Base-by-base conservation (phyloP, 75 land plant genomes). In the Cupressus sempervirens region DNA sequence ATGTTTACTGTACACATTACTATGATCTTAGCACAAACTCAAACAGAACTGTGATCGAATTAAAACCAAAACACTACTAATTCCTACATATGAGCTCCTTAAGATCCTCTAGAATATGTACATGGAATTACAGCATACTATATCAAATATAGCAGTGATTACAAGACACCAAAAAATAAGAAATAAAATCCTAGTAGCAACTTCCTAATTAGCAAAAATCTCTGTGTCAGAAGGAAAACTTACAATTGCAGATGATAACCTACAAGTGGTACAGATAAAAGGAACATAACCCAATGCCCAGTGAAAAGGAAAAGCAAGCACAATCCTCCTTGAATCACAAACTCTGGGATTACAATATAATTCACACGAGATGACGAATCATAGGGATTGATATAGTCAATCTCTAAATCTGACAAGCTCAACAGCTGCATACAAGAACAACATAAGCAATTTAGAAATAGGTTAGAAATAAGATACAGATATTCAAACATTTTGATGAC, bases 301-400 rank as follows among this genome's bases (percentile, higher is more conserved):
- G 93, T 85, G 34, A 96, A n/a, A 79, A 96, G 95, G 88, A 82
- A 93, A 56, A 92, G 65, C 13, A 83, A 38, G 77, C 91, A 88
- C 41, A 95, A 85, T 23, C 83, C 40, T 86, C 91, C 97, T 86
- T 96, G 96, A 20, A 89, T 83, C 10, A 86, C 82, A 90, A 93
- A 92, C 87, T 96, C 98, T 7, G 97, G 98, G 74, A 93, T 36
- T 3, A 96, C 87, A 65, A 91, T 85, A 41, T 54, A 84, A 85
- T 96, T 96, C 84, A 96, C 91, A 50, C 91, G 84, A n/a, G 94
- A 86, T 72, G 95, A 84, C 14, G 92, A 93, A 85, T 96, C 97
- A 88, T 95, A 96, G 7, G 98, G 94, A 81, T 95, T 95, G 82
- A 96, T 93, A 81, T 91, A 91, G 52, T 96, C 97, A 77, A 82